Conservation (phyloP, 139 green algal genomes). For the Chlorella sp. region DNA sequence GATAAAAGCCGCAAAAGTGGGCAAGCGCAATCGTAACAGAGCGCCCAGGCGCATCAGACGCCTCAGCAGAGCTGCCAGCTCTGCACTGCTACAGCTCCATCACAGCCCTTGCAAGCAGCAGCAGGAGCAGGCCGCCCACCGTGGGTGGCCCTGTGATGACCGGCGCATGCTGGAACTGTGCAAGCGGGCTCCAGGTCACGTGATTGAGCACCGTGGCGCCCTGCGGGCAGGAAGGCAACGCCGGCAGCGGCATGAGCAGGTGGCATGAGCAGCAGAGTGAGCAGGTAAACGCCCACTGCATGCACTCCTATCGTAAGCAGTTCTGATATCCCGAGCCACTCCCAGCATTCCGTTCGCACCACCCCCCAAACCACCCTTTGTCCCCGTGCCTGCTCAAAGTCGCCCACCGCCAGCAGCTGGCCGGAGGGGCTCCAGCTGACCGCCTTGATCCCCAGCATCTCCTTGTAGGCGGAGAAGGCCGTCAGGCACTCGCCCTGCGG, state of each 20-base stretch:
- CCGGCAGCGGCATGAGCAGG: not conserved
- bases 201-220: conserved; percentile 73
- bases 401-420: conserved; percentile 80
- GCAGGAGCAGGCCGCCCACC: not conserved
- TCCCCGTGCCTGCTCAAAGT: conserved; percentile 70
- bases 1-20: no score
- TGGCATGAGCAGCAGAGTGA: no score
- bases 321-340: no score
- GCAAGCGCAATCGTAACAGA: no score
- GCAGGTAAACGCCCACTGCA: no score
- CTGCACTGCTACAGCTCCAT: no score
- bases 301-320: no score
- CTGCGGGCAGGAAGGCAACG: conserved; percentile 38
- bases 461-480: conserved; percentile 50
- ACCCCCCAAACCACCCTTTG: no score
- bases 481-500: conserved; percentile 51
- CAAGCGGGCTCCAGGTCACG: conserved; percentile 78
- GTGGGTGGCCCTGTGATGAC: conserved; percentile 45
- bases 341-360: no score
- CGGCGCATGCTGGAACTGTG: conserved; percentile 62
- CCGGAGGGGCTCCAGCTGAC: conserved; percentile 72
- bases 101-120: no score
- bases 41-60: no score
- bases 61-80: no score
- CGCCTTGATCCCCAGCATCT: conserved; percentile 71